These are phyloP conservation scores for Ophiognomonia clavigignenti-juglandacearum DNA, from an alignment of 2,329 filamentous ascomycete species.

Conservation along the genomic window DNA sequence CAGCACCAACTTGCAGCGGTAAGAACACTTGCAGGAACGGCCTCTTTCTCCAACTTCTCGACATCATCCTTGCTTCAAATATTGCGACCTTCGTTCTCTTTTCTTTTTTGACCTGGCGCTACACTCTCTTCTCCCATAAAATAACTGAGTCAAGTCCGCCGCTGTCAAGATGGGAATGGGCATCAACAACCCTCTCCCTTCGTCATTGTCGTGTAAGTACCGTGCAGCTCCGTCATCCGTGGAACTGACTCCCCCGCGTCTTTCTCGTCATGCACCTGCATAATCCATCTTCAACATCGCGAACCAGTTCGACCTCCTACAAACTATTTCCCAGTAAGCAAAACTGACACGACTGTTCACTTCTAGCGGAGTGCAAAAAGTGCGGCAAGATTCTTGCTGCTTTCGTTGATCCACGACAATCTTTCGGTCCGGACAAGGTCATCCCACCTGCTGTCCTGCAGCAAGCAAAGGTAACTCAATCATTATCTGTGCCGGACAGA, in stretches of 20 bases:
- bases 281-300: background rate
- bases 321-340: background rate
- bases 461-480: conserved; percentile 74
- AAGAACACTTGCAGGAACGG: too few relatives aligned
- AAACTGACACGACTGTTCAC: background rate
- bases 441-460: conserved; percentile 87
- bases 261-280: background rate
- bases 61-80: too few relatives aligned
- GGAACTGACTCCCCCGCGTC: background rate
- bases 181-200: conserved; percentile 62
- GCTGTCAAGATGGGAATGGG: conserved; percentile 55
- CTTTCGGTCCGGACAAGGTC: conserved; percentile 94
- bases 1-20: too few relatives aligned
- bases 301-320: background rate
- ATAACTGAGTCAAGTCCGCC: background rate
- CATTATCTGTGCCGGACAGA: too few relatives aligned
- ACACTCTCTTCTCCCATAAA: background rate
- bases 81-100: too few relatives aligned
- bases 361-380: conserved; percentile 89
- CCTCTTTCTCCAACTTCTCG: too few relatives aligned
- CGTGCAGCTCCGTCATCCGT: conserved; percentile 17
- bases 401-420: conserved; percentile 88
- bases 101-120: background rate
- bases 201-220: conserved; percentile 63
- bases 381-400: conserved; percentile 92